A percentile compares a stretch with the other conserved stretches of the same genome.
phyloP scores from a whole-genome alignment of 2,329 filamentous ascomycete species.

The Chaetothyriales sp. region DNA sequence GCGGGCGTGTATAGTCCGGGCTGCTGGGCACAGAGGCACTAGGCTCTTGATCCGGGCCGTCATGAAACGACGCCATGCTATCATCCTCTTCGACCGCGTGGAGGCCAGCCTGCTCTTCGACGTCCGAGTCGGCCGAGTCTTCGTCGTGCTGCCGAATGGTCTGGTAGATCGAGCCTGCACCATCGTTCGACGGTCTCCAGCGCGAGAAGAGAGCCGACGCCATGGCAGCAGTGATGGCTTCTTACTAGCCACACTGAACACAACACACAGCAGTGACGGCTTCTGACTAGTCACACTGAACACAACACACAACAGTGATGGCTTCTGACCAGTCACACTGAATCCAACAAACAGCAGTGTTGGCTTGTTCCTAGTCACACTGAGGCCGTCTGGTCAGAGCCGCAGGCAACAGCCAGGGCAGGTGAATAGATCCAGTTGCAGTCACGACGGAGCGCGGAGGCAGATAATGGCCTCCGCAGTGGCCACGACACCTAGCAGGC shows the following conservation, averaged over 20 bases:
- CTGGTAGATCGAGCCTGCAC: conserved; percentile 33
- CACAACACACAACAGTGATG: too few species aligned
- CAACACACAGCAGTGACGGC: background rate
- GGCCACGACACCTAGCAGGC: background rate
- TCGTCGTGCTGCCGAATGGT: conserved; percentile 34
- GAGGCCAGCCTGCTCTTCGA: conserved; percentile 34
- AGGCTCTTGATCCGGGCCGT: background rate
- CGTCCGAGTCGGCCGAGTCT: conserved; percentile 32
- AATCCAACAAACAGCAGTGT: too few species aligned
- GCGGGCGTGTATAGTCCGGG: background rate
- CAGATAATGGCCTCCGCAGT: background rate
- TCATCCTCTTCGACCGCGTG: conserved; percentile 18
- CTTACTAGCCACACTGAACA: background rate
- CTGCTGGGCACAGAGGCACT: background rate
- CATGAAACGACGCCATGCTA: background rate
- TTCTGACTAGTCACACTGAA: too few species aligned
- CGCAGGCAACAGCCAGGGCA: too few species aligned
- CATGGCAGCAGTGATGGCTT: conserved; percentile 28
- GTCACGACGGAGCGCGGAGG: background rate
- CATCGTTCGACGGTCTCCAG: conserved; percentile 30
- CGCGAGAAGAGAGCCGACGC: conserved; percentile 41
- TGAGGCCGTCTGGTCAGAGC: too few species aligned
- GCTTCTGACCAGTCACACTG: too few species aligned
- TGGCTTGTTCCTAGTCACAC: too few species aligned
- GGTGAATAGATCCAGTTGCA: too few species aligned